These are phyloP conservation scores for Syzygium oleosum DNA, from an alignment of 345 rosid species.

Conservation along the genomic window DNA sequence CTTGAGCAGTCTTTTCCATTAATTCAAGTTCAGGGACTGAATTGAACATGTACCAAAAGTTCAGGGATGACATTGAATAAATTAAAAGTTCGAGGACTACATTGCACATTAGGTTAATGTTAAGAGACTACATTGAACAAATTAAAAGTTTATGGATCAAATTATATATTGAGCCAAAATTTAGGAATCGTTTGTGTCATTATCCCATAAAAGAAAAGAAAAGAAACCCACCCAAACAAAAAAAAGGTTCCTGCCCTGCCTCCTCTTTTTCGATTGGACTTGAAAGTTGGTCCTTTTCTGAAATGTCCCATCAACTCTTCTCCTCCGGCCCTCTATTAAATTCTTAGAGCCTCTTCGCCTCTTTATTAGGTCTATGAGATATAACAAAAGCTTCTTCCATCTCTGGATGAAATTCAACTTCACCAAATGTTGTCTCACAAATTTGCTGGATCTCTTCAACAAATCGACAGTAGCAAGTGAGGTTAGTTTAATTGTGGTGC, in stretches of 20 bases:
- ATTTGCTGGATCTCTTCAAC: background rate
- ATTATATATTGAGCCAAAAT: no score
- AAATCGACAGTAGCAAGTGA: background rate
- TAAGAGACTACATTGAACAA: no score
- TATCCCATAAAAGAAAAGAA: no score
- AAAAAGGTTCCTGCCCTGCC: background rate
- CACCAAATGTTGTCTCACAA: background rate
- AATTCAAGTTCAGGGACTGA: no score
- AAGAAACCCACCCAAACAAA: background rate
- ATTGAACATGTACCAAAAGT: no score
- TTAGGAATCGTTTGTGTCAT: no score
- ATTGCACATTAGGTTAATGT: no score
- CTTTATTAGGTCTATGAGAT: background rate
- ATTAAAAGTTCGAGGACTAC: no score
- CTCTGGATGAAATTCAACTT: background rate
- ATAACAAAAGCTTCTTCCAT: background rate
- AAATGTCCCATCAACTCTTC: background rate
- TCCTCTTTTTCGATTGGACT: background rate
- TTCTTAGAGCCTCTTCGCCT: background rate
- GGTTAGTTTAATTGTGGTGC: background rate
- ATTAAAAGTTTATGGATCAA: no score
- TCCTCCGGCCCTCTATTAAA: background rate
- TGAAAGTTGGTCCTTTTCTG: background rate
- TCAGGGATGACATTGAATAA: no score
- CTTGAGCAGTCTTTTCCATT: no score